These are phyloP conservation scores for Xylogone sp. DNA, from an alignment of 2,329 filamentous ascomycete genomes.

Conservation along the genomic window DNA sequence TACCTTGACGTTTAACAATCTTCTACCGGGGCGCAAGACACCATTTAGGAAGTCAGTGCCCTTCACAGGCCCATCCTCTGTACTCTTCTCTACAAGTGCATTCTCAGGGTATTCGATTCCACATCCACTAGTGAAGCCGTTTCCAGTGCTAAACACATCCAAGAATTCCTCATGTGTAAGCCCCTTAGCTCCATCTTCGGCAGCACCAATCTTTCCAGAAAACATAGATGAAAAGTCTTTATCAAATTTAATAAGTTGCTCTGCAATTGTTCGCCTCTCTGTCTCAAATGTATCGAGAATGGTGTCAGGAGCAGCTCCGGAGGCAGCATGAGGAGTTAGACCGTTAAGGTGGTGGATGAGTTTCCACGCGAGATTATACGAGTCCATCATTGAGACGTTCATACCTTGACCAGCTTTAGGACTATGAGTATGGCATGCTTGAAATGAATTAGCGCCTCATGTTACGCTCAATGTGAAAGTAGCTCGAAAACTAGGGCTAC, in stretches of 20 bases:
- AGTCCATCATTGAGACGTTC: conserved; percentile 56
- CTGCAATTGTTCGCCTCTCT: conserved; percentile 58
- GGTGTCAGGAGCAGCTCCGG: conserved; percentile 43
- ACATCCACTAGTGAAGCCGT: conserved; percentile 41
- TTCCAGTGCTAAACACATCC: conserved; percentile 48
- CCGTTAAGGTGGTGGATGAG: conserved; percentile 41
- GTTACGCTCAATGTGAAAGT: conserved; percentile 53
- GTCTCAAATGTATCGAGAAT: conserved; percentile 59
- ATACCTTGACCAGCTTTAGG: conserved; percentile 62
- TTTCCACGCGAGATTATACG: conserved; percentile 61
- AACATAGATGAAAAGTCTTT: conserved; percentile 53
- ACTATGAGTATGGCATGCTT: conserved; percentile 54
- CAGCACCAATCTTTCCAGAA: conserved; percentile 45
- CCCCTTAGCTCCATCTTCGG: conserved; percentile 60
- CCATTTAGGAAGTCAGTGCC: conserved; percentile 17
- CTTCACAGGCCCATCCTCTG: neutral
- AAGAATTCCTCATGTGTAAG: conserved; percentile 44
- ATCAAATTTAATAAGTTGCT: conserved; percentile 64
- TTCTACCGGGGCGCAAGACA: conserved; percentile 20
- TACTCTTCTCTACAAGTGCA: conserved; percentile 7
- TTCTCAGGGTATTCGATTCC: conserved; percentile 26
- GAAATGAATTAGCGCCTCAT: conserved; percentile 11
- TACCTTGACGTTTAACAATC: conserved; percentile 21
- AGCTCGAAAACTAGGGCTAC: conserved; percentile 21
- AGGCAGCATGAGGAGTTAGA: conserved; percentile 24